Percentiles rank a stretch among this genome's conserved stretches.
These are phyloP conservation scores for Corynascus novoguineensis DNA, from an alignment of 495 filamentous ascomycete species.

Conservation along the genomic window DNA sequence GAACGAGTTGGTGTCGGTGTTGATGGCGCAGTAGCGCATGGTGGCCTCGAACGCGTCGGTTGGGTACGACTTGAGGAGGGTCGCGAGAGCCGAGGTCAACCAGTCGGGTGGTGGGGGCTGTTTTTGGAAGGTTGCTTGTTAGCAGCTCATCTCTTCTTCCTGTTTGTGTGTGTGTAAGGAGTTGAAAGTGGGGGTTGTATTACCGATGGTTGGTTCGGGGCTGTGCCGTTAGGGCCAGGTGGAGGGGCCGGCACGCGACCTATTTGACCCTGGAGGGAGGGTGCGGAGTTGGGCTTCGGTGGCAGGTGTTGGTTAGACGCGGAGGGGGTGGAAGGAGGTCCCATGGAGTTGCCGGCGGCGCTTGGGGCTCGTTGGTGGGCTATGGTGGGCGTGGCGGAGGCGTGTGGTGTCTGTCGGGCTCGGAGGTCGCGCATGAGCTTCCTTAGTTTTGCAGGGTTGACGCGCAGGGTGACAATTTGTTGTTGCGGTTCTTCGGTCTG, in stretches of 20 bases:
- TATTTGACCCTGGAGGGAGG: conserved; percentile 47
- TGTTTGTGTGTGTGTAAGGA: not conserved
- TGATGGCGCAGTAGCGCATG: conserved; percentile 80
- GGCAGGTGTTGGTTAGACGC: conserved; percentile 25
- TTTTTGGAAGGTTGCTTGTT: not conserved
- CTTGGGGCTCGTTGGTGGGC: conserved; percentile 46
- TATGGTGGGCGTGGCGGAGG: conserved; percentile 45
- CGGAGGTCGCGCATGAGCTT: conserved; percentile 49
- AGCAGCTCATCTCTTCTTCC: too few relatives aligned
- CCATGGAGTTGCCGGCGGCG: conserved; percentile 57
- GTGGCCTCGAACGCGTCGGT: conserved; percentile 75
- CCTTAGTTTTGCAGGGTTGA: conserved; percentile 57
- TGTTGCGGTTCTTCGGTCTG: conserved; percentile 64
- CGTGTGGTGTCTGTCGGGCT: conserved; percentile 35
- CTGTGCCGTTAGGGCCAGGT: conserved; percentile 49
- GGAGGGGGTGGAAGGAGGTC: conserved; percentile 48
- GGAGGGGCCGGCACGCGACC: conserved; percentile 63
- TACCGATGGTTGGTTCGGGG: conserved; percentile 48
- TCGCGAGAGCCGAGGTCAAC: conserved; percentile 61
- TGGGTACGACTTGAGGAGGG: conserved; percentile 60
- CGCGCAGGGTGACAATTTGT: conserved; percentile 65
- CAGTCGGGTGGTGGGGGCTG: conserved; percentile 76
- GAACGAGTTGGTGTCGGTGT: conserved; percentile 55
- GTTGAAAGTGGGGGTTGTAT: conserved; percentile 31
- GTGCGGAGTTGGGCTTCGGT: conserved; percentile 27